Evolutionary conservation across 129 eudicot genomes (phyloP).

Genomic region (Pulicaria dysenterica): DNA sequence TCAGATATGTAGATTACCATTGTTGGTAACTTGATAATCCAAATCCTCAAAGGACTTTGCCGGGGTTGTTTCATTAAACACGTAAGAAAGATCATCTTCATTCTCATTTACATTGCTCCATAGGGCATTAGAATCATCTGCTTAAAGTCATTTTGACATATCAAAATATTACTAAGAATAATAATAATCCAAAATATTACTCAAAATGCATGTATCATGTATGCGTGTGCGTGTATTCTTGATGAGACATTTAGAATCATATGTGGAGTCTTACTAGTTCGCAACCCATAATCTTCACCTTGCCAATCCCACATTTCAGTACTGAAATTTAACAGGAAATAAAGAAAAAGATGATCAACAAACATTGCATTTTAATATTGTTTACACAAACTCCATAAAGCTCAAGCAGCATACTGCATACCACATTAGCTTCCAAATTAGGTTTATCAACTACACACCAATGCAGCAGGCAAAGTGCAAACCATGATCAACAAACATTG

Average conservation of each 20-base stretch:
- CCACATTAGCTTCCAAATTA: background rate
- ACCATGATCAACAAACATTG: no score
- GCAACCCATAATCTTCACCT: conserved; percentile 49
- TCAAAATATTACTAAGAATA: conserved; percentile 7
- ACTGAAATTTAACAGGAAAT: conserved; percentile 27
- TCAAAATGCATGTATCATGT: background rate
- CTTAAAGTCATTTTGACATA: conserved; percentile 18
- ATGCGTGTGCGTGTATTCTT: no score
- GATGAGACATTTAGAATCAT: conserved; percentile 12
- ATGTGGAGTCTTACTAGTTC: conserved; percentile 45
- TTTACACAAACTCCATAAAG: background rate
- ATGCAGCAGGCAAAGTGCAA: background rate
- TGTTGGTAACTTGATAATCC: conserved; percentile 44
- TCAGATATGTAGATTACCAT: conserved; percentile 39
- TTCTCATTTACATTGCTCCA: conserved; percentile 49
- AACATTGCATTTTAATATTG: background rate
- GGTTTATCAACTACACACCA: background rate
- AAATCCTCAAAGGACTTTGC: conserved; percentile 79
- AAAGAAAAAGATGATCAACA: conserved; percentile 23
- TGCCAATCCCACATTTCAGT: conserved; percentile 82
- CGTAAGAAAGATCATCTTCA: conserved; percentile 51
- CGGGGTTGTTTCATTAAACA: conserved; percentile 78
- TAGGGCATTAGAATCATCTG: conserved; percentile 54
- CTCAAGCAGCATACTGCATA: no score
- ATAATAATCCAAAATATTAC: conserved; percentile 8